Evolutionary conservation across 305 asterid species (phyloP).

Genomic region (Solanum hybrid): DNA sequence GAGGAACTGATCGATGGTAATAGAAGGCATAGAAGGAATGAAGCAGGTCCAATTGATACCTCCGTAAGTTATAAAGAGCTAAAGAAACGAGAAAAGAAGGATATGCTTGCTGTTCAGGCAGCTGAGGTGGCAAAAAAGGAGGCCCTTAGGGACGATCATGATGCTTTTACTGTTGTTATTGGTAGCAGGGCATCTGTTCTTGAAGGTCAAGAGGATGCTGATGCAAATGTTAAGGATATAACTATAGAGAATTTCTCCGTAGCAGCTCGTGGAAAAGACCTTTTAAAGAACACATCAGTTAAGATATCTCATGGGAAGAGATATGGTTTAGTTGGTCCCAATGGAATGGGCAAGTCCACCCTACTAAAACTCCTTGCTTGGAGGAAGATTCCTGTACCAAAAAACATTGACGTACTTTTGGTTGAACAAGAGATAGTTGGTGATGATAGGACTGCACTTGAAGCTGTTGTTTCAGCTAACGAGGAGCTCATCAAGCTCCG

Average conservation of each 20-base stretch:
- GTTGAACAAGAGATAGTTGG: constrained; percentile 95
- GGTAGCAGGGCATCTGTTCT: constrained; percentile 74
- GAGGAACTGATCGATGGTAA: not conserved
- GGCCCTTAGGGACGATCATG: constrained; percentile 57
- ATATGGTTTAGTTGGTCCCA: constrained; percentile 92
- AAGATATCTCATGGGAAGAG: constrained; percentile 87
- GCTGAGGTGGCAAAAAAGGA: not conserved
- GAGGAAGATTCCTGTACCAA: constrained; percentile 93
- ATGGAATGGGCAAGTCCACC: constrained; percentile 91
- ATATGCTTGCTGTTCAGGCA: not conserved
- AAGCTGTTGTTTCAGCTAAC: constrained; percentile 91
- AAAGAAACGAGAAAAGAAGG: not conserved
- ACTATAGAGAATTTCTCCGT: constrained; percentile 74
- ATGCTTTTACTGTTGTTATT: constrained; percentile 83
- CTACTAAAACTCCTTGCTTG: constrained; percentile 87
- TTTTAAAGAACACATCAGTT: constrained; percentile 58
- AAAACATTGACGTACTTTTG: constrained; percentile 81
- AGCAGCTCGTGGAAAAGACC: constrained; percentile 87
- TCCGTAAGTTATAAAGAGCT: not conserved
- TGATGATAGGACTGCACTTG: constrained; percentile 77
- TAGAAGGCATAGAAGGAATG: not conserved
- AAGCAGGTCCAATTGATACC: not conserved
- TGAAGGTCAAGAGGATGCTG: constrained; percentile 82
- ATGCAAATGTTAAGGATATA: constrained; percentile 79
- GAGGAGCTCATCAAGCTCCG: constrained; percentile 76